phyloP scores from a whole-genome alignment of 2,329 filamentous ascomycete genomes.

The Curvularia sp. region DNA sequence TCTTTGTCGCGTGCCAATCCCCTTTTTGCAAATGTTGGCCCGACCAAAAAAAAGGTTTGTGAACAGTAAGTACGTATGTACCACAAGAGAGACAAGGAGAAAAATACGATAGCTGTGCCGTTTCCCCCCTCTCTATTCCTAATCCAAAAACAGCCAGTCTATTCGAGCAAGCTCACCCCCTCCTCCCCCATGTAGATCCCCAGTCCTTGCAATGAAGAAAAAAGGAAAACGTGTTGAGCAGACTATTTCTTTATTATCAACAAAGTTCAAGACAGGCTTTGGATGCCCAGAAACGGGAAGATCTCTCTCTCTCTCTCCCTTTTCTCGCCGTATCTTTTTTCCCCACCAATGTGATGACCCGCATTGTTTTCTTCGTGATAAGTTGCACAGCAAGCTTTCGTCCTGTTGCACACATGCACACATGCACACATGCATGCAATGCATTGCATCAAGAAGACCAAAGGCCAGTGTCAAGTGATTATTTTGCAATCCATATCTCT shows the following conservation, averaged over 20 bases:
- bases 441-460: background rate
- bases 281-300: background rate
- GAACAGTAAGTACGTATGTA: too few relatives aligned
- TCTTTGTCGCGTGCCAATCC: slow-evolving; percentile 1
- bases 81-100: background rate
- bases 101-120: slow-evolving; percentile 1
- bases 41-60: slow-evolving; percentile 5
- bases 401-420: too few relatives aligned
- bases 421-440: background rate
- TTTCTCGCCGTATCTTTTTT: background rate
- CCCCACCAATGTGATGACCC: background rate
- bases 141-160: background rate
- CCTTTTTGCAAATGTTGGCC: background rate
- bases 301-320: too few relatives aligned
- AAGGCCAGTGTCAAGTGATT: background rate
- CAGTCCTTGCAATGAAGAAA: background rate
- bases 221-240: background rate
- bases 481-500: slow-evolving; percentile 2
- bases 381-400: background rate
- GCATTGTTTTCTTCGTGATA: background rate
- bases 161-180: background rate
- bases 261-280: background rate
- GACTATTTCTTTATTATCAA: background rate
- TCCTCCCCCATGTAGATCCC: slow-evolving; percentile 2
- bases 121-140: background rate